Base-by-base conservation (phyloP, 495 filamentous ascomycete species). In the Tuber melanosporum region DNA sequence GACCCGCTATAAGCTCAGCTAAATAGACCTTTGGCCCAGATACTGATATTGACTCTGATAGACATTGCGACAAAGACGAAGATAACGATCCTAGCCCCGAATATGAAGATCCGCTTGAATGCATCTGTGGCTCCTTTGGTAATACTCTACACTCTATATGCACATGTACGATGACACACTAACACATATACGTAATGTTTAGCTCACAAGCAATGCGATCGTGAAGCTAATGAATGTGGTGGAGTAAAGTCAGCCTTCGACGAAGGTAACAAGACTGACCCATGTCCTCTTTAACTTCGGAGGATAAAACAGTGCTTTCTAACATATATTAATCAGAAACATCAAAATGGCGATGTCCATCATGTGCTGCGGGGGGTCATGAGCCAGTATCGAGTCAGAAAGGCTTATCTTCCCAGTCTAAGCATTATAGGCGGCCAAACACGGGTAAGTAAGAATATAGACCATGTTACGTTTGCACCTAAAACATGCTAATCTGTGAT, bases 181-280 rank as follows among this genome's bases (percentile, higher is more conserved):
- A 71, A 74, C 73, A 73, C 80, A 83, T 77, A 80, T 73, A 78
- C 80, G 82, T 71, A 70, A 73, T 70, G 36, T 86, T 84, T 85
- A 94, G 95, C 95, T 76, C 95, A 98, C 88, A 90, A 92, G 82
- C 92, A 98, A 89, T 98, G 95, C 85, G 95, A 94, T 76, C 91
- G 93, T 79, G 90, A 91, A 83, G 90, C 90, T 81, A 90, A 91
- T 47, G 78, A 83, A n/a, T 70, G 20, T 47, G 81, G 81, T 74
- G 91, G 92, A 66, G 86, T 96, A 80, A 87, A 87, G 72, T 86
- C 90, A 22, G 81, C 81, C 2, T 77, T 78, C 76, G 88, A 88
- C 74, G 91, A 92, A 84, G 91, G 92, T 93, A 72, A 69, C 86
- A 79, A 79, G 83, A 75, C 46, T 74, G 70, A 73, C 39, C 43